These are phyloP conservation scores for Paecilomyces dactylethromorphus DNA, from an alignment of 2,329 filamentous ascomycete species.

Conservation along the genomic window DNA sequence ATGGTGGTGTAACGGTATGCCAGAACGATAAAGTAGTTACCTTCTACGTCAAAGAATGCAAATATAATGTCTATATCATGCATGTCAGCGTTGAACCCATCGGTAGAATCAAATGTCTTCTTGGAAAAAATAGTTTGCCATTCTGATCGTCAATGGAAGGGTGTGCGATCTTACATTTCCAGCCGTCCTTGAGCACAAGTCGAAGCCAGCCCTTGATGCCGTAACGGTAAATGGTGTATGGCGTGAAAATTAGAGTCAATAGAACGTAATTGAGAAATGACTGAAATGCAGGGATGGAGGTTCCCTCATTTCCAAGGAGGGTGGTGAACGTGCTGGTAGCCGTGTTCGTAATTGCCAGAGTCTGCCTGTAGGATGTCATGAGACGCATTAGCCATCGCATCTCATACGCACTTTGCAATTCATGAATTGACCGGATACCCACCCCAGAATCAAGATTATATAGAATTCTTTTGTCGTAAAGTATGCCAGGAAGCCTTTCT, in stretches of 20 bases:
- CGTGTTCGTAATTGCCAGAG: constrained; percentile 84
- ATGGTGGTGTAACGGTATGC: constrained; percentile 92
- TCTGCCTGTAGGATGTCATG: constrained; percentile 48
- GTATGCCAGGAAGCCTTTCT: constrained; percentile 58
- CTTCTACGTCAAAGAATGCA: constrained; percentile 87
- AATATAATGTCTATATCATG: constrained; percentile 64
- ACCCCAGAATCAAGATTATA: constrained; percentile 70
- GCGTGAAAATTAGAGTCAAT: constrained; percentile 73
- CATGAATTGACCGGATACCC: constrained; percentile 17
- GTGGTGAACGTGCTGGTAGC: constrained; percentile 84
- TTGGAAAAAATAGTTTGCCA: neutral
- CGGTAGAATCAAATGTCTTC: neutral
- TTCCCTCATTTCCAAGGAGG: constrained; percentile 61
- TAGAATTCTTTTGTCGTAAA: constrained; percentile 83
- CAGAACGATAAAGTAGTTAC: constrained; percentile 96
- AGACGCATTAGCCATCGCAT: constrained; percentile 4
- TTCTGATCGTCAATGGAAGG: neutral
- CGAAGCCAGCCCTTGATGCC: constrained; percentile 64
- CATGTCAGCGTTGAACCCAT: neutral
- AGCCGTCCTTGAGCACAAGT: constrained; percentile 65
- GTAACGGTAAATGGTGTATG: constrained; percentile 70
- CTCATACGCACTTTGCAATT: neutral
- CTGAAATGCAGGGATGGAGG: constrained; percentile 90
- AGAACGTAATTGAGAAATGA: constrained; percentile 91
- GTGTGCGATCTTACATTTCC: constrained; percentile 59